These are phyloP conservation scores for Candida buenavistaensis DNA, from an alignment of 1,139 yeast genomes.

Conservation along the genomic window DNA sequence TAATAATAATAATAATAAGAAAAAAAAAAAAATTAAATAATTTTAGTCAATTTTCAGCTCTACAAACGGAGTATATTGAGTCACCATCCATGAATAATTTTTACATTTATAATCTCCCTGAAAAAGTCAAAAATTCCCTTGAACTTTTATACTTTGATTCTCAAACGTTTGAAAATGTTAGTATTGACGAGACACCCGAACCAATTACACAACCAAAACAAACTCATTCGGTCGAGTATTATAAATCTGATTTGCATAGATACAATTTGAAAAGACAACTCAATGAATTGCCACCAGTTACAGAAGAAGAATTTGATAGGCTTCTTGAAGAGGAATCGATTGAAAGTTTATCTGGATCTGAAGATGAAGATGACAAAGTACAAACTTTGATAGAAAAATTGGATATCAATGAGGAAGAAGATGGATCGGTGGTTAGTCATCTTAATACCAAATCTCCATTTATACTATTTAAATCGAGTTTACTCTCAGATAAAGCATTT, in stretches of 20 bases:
- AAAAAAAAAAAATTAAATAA: too few species aligned
- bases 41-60: too few species aligned
- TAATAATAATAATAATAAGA: too few species aligned
- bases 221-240: constrained; percentile 40
- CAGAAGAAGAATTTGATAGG: constrained; percentile 60
- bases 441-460: constrained; percentile 66
- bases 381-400: constrained; percentile 37
- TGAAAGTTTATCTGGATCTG: constrained; percentile 63
- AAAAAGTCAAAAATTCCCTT: constrained; percentile 44
- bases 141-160: constrained; percentile 60
- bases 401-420: constrained; percentile 20
- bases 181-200: constrained; percentile 4
- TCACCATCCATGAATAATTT: constrained; percentile 21
- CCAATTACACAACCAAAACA: constrained; percentile 2
- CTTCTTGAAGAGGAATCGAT: constrained; percentile 51
- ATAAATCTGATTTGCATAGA: constrained; percentile 61
- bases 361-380: constrained; percentile 25
- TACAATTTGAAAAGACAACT: constrained; percentile 59
- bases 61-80: too few species aligned
- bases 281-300: constrained; percentile 45
- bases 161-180: constrained; percentile 25
- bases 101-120: constrained; percentile 55
- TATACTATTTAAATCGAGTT: constrained; percentile 51
- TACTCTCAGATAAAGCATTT: constrained; percentile 49
- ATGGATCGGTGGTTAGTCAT: constrained; percentile 45